Evolutionary conservation across 345 rosid genomes (phyloP).

Genomic region (Acer campestre): DNA sequence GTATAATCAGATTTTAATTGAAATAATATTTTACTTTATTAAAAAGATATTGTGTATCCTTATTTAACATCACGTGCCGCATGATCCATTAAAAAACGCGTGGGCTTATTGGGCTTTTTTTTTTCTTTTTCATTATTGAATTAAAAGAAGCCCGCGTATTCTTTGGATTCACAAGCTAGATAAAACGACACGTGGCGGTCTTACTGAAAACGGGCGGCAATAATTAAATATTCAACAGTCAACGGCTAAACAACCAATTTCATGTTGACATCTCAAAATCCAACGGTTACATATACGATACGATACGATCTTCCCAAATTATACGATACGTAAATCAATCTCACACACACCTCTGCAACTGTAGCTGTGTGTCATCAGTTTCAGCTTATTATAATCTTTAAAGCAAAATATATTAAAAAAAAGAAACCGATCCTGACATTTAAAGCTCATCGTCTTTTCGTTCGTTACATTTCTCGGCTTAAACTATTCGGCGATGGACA

Average conservation of each 20-base stretch:
- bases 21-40: no score
- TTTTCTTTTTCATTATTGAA: no score
- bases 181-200: not conserved
- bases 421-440: not conserved
- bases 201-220: not conserved
- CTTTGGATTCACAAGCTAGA: no score
- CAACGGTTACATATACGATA: not conserved
- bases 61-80: no score
- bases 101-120: no score
- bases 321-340: not conserved
- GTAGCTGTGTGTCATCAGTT: not conserved
- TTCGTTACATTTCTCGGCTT: not conserved
- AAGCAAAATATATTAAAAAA: not conserved
- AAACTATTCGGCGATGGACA: slow-evolving; percentile 34
- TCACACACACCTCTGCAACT: not conserved
- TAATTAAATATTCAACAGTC: not conserved
- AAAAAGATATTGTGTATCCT: no score
- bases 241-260: not conserved
- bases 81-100: no score
- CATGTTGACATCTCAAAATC: not conserved
- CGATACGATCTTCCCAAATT: not conserved
- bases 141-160: no score
- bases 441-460: not conserved
- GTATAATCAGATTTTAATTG: no score
- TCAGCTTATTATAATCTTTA: no score